Conservation (phyloP, 2,329 filamentous ascomycete genomes). For the Aspergillus sp. region DNA sequence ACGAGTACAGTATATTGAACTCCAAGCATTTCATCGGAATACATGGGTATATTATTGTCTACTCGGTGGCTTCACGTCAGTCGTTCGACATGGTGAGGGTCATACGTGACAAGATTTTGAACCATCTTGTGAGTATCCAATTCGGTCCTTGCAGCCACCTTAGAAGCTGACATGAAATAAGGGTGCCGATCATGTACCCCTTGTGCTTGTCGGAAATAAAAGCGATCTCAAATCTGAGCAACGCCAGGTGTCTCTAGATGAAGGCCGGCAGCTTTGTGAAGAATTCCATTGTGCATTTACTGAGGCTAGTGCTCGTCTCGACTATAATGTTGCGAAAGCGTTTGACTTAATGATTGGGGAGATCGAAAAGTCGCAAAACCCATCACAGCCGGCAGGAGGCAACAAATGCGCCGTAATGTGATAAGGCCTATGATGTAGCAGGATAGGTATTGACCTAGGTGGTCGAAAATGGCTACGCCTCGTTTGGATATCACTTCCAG, state of each 20-base stretch:
- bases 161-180: slow-evolving; percentile 38
- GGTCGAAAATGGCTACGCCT: background rate
- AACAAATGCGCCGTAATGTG: slow-evolving; percentile 88
- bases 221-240: slow-evolving; percentile 90
- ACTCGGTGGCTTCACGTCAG: slow-evolving; percentile 90
- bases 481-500: background rate
- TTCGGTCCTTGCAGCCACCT: background rate
- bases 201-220: slow-evolving; percentile 97
- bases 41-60: slow-evolving; percentile 97
- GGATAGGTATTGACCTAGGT: background rate
- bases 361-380: slow-evolving; percentile 92
- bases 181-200: slow-evolving; percentile 89
- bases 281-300: slow-evolving; percentile 92
- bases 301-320: slow-evolving; percentile 89
- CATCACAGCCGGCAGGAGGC: slow-evolving; percentile 75
- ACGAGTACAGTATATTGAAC: slow-evolving; percentile 98
- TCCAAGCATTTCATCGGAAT: slow-evolving; percentile 99
- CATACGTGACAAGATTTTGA: slow-evolving; percentile 95
- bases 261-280: slow-evolving; percentile 80
- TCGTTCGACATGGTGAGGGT: slow-evolving; percentile 98
- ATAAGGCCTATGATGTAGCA: slow-evolving; percentile 24
- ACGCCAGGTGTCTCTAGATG: slow-evolving; percentile 82
- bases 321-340: slow-evolving; percentile 87
- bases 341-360: slow-evolving; percentile 94
- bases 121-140: slow-evolving; percentile 71